A percentile compares a stretch with the other conserved stretches of the same genome.
Evolutionary conservation across 495 filamentous ascomycete species (phyloP).

Genomic region (Mytilinidion resinicola): DNA sequence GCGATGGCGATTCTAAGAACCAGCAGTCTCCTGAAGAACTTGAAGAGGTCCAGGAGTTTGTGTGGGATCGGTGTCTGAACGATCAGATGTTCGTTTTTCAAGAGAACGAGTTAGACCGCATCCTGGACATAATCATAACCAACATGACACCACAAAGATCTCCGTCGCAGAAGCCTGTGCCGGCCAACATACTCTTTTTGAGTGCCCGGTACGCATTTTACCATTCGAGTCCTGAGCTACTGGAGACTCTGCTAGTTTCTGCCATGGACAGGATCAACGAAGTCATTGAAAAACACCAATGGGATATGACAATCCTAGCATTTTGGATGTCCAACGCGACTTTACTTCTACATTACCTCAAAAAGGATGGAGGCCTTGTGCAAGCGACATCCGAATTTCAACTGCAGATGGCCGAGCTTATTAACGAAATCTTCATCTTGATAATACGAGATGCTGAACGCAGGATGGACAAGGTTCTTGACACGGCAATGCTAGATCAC

Average conservation of each 20-base stretch:
- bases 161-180: conserved; percentile 92
- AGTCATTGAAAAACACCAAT: conserved; percentile 88
- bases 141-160: conserved; percentile 97
- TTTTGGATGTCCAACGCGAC: conserved; percentile 99
- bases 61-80: conserved; percentile 92
- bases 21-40: conserved; percentile 69
- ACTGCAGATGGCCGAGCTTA: conserved; percentile 83
- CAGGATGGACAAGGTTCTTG: conserved; percentile 91
- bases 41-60: conserved; percentile 88
- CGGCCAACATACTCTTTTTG: conserved; percentile 93
- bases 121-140: conserved; percentile 92
- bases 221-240: conserved; percentile 79
- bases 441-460: conserved; percentile 97
- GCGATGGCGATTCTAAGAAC: conserved; percentile 7
- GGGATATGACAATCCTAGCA: conserved; percentile 98
- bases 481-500: conserved; percentile 90
- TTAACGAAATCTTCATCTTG: conserved; percentile 98
- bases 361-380: conserved; percentile 81
- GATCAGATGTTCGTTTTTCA: conserved; percentile 99
- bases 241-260: conserved; percentile 70
- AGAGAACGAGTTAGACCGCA: conserved; percentile 80
- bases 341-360: conserved; percentile 87
- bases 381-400: conserved; percentile 85
- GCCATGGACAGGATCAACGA: conserved; percentile 96
- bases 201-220: conserved; percentile 96